Percentiles rank a stretch among this genome's conserved stretches.
phyloP scores from a whole-genome alignment of 108 stramenopile species.

The Discostella stelligeroides region DNA sequence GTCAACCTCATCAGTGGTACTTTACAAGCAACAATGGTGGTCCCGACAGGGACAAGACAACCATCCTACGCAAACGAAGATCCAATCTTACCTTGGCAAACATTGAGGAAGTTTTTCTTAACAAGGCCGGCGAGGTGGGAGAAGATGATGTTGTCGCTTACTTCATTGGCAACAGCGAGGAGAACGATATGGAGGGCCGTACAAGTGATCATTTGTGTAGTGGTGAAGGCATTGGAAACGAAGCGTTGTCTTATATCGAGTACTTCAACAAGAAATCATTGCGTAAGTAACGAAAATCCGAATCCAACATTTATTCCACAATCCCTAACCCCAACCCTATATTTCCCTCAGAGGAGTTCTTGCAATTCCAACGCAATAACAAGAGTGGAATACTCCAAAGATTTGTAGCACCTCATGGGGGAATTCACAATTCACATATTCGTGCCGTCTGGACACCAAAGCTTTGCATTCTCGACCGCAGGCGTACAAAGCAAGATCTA shows the following conservation, averaged over 20 bases:
- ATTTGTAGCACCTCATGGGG: conserved; percentile 80
- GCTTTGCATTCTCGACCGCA: conserved; percentile 77
- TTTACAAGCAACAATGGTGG: conserved; percentile 74
- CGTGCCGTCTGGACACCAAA: conserved; percentile 88
- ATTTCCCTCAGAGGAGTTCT: conserved; percentile 51
- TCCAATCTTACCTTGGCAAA: conserved; percentile 81
- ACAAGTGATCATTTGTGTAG: conserved; percentile 22
- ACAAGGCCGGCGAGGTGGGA: conserved; percentile 40
- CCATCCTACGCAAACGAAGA: conserved; percentile 78
- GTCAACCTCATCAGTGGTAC: conserved; percentile 86
- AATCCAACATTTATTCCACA: not conserved
- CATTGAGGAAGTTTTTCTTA: conserved; percentile 84
- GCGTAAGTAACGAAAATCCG: conserved; percentile 27
- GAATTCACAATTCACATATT: conserved; percentile 49
- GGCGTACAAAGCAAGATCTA: conserved; percentile 71
- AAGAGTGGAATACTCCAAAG: conserved; percentile 82
- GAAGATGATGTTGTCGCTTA: conserved; percentile 76
- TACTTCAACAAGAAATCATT: conserved; percentile 72
- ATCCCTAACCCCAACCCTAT: not conserved
- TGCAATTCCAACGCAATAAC: conserved; percentile 67
- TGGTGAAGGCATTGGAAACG: conserved; percentile 9
- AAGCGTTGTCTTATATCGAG: conserved; percentile 63
- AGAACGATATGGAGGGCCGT: conserved; percentile 17
- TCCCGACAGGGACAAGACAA: conserved; percentile 31
- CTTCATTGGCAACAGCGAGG: conserved; percentile 55